Percentiles rank a stretch among this genome's conserved stretches.
These are phyloP conservation scores for Phytophthora uliginosa DNA, from an alignment of 352 stramenopile genomes.

Conservation along the genomic window DNA sequence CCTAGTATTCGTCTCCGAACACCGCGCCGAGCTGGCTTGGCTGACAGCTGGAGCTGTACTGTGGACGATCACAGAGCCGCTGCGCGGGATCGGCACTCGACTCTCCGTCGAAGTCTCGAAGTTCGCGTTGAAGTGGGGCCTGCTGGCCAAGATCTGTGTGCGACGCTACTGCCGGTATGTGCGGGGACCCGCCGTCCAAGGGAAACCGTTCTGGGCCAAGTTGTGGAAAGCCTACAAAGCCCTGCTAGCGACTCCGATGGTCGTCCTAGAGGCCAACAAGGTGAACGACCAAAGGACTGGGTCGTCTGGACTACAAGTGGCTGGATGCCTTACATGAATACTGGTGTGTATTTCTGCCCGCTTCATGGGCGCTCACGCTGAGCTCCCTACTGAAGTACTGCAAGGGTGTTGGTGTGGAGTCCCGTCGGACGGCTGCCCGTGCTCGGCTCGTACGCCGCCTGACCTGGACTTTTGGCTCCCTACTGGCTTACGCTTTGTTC, in stretches of 20 bases:
- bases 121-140: neutral
- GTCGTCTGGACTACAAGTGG: neutral
- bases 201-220: neutral
- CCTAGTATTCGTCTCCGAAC: too few relatives aligned
- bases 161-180: neutral
- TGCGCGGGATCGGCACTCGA: neutral
- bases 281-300: neutral
- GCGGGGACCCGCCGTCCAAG: too few relatives aligned
- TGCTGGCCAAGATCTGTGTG: neutral
- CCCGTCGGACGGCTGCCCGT: too few relatives aligned
- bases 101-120: neutral
- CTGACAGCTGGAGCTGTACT: neutral
- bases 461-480: neutral
- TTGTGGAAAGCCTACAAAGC: neutral
- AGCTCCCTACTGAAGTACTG: neutral
- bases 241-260: neutral
- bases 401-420: neutral
- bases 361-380: neutral
- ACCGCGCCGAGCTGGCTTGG: neutral
- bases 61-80: neutral
- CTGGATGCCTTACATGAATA: neutral
- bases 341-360: neutral
- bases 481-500: neutral
- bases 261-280: neutral
- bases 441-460: neutral